Evolutionary conservation across 305 asterid species (phyloP).

Genomic region (Rubia tinctorum): DNA sequence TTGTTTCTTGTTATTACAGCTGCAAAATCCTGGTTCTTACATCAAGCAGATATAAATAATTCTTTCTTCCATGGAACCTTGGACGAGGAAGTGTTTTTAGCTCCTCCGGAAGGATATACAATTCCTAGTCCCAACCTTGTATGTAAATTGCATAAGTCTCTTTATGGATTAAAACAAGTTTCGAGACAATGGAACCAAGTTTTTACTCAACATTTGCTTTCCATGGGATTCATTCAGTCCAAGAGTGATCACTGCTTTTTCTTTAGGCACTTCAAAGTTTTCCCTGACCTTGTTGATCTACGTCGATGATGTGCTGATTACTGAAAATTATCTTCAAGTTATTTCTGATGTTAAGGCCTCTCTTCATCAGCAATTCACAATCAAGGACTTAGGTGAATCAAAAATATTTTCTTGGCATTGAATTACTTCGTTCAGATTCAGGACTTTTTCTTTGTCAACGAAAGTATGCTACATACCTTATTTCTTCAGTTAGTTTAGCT

Average conservation of each 20-base stretch:
- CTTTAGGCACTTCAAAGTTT: background rate
- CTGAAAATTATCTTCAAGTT: background rate
- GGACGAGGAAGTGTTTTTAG: background rate
- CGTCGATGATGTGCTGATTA: background rate
- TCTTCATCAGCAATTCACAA: background rate
- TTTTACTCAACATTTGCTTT: background rate
- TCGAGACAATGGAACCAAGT: background rate
- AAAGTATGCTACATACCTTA: background rate
- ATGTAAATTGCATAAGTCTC: background rate
- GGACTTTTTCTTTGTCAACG: background rate
- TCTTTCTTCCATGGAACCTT: background rate
- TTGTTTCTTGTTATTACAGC: background rate
- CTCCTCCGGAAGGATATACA: background rate
- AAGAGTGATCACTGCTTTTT: background rate
- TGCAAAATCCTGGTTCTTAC: background rate
- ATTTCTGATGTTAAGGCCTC: background rate
- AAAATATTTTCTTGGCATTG: background rate
- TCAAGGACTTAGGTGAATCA: background rate
- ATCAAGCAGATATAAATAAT: background rate
- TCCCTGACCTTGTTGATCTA: background rate
- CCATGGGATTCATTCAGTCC: background rate
- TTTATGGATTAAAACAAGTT: background rate
- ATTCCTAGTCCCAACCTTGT: background rate
- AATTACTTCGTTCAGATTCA: background rate
- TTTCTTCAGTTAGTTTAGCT: too few relatives aligned